These are phyloP conservation scores for Penicillium thymicola DNA, from an alignment of 2,329 filamentous ascomycete species.

Conservation along the genomic window DNA sequence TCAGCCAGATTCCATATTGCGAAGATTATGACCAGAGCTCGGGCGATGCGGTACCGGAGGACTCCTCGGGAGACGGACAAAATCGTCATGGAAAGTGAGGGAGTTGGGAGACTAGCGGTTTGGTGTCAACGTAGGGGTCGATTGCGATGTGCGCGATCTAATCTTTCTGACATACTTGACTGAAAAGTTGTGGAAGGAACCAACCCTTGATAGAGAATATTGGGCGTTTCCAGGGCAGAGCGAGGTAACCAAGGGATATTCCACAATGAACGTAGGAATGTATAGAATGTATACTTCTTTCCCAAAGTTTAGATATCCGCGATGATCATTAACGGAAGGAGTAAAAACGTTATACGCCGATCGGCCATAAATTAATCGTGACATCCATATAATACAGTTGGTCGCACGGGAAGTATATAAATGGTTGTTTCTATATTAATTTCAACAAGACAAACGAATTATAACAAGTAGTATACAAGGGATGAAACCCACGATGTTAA, in stretches of 20 bases:
- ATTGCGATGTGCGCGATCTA: neutral
- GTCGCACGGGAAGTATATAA: neutral
- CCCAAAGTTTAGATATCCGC: neutral
- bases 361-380: neutral
- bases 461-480: neutral
- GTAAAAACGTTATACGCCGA: neutral
- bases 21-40: constrained; percentile 17
- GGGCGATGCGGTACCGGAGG: constrained; percentile 17
- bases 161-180: neutral
- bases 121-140: neutral
- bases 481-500: neutral
- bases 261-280: neutral
- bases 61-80: constrained; percentile 11
- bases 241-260: constrained; percentile 1
- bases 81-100: constrained; percentile 14
- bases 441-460: neutral
- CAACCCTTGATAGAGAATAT: neutral
- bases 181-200: neutral
- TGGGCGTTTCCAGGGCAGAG: neutral
- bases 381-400: neutral
- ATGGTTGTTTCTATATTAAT: neutral
- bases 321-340: neutral
- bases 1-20: constrained; percentile 22
- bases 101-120: neutral
- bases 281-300: neutral